Evolutionary conservation across 2,329 filamentous ascomycete species (phyloP).

Genomic region (Alternaria arbusti): DNA sequence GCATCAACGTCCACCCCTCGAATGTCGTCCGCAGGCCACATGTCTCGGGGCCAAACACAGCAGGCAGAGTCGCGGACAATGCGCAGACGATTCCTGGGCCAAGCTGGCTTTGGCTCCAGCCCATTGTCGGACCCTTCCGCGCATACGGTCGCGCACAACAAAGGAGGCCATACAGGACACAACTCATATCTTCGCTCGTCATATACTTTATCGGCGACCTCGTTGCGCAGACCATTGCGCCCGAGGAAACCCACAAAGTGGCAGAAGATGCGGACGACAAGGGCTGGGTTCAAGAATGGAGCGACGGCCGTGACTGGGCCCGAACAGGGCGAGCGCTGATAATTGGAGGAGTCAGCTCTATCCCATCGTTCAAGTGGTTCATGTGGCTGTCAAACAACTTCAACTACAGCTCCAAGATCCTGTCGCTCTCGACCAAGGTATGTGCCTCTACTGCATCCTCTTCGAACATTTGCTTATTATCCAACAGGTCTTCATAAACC

Average conservation of each 20-base stretch:
- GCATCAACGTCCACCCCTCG: slow-evolving; percentile 15
- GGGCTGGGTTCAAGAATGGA: slow-evolving; percentile 49
- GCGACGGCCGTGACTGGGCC: slow-evolving; percentile 53
- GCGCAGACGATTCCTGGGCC: slow-evolving; percentile 51
- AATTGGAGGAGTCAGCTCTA: slow-evolving; percentile 75
- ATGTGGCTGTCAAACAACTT: slow-evolving; percentile 80
- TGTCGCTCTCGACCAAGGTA: slow-evolving; percentile 74
- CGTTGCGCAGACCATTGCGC: slow-evolving; percentile 71
- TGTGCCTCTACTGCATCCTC: background rate
- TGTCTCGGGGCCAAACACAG: slow-evolving; percentile 25
- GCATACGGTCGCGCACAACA: slow-evolving; percentile 74
- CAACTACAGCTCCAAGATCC: slow-evolving; percentile 76
- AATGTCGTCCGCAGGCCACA: slow-evolving; percentile 22
- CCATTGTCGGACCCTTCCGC: slow-evolving; percentile 54
- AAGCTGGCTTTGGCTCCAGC: slow-evolving; percentile 56
- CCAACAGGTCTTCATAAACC: slow-evolving; percentile 71
- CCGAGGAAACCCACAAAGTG: slow-evolving; percentile 9
- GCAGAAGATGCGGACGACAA: slow-evolving; percentile 21
- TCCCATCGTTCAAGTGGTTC: slow-evolving; percentile 85
- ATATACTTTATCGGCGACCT: slow-evolving; percentile 83
- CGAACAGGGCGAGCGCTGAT: slow-evolving; percentile 74
- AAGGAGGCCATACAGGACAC: slow-evolving; percentile 76
- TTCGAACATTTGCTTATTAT: background rate
- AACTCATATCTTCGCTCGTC: slow-evolving; percentile 75
- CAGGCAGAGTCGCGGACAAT: slow-evolving; percentile 23